These are phyloP conservation scores for Leucogyrophana mollusca DNA, from an alignment of 768 basidiomycete genomes.

Conservation along the genomic window DNA sequence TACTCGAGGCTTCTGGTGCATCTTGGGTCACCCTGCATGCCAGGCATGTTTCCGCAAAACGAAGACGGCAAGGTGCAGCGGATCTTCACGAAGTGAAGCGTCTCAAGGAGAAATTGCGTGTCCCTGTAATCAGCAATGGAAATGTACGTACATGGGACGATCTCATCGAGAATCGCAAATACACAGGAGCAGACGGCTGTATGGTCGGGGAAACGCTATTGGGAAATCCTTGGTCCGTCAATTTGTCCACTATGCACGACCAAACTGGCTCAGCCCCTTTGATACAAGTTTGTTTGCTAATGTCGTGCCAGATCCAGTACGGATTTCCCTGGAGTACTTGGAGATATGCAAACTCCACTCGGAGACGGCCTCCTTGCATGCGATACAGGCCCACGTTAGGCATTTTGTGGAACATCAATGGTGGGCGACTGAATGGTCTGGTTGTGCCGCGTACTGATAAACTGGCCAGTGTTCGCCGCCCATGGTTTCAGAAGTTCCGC, in stretches of 20 bases:
- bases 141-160: constrained; percentile 67
- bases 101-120: constrained; percentile 47
- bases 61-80: constrained; percentile 73
- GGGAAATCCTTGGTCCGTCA: constrained; percentile 66
- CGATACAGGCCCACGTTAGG: constrained; percentile 61
- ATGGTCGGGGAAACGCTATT: constrained; percentile 84
- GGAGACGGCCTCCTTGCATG: constrained; percentile 46
- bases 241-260: neutral
- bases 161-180: constrained; percentile 48
- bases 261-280: constrained; percentile 29
- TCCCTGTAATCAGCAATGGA: constrained; percentile 77
- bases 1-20: constrained; percentile 63
- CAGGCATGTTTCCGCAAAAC: constrained; percentile 65
- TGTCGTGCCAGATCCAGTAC: constrained; percentile 57
- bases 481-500: constrained; percentile 60
- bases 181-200: constrained; percentile 66
- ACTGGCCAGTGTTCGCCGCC: constrained; percentile 40
- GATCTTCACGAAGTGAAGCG: constrained; percentile 57
- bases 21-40: constrained; percentile 76
- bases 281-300: constrained; percentile 63
- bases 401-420: constrained; percentile 71
- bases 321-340: constrained; percentile 70
- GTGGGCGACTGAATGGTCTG: constrained; percentile 35
- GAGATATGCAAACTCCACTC: constrained; percentile 53
- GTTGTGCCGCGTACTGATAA: too few relatives aligned